phyloP scores from a whole-genome alignment of 1,284 basidiomycete genomes.

The Trametes pubescens region DNA sequence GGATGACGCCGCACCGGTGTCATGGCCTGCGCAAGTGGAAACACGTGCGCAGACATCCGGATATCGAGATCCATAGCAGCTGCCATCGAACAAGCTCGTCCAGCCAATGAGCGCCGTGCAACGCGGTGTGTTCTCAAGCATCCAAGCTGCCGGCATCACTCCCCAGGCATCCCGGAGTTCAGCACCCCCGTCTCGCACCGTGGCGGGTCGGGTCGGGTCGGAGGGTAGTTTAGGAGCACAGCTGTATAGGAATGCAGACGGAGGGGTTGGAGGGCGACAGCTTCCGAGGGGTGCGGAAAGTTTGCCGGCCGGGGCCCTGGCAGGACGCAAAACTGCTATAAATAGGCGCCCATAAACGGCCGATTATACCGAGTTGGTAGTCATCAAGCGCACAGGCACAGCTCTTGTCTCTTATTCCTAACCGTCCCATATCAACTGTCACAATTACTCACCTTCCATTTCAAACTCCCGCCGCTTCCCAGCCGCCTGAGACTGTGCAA shows the following conservation, averaged over 20 bases:
- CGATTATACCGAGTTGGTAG: slow-evolving; percentile 35
- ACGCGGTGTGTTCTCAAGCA: background rate
- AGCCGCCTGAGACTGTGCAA: slow-evolving; percentile 11
- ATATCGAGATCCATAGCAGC: slow-evolving; percentile 24
- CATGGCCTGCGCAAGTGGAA: slow-evolving; percentile 10
- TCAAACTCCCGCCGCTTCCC: slow-evolving; percentile 23
- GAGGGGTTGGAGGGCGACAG: slow-evolving; percentile 9
- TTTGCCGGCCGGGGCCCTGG: background rate
- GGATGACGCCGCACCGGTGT: slow-evolving; percentile 27
- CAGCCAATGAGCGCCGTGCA: slow-evolving; percentile 14
- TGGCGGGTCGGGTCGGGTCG: slow-evolving; percentile 5
- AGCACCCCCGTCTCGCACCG: background rate
- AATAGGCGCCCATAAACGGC: slow-evolving; percentile 43
- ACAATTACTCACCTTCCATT: slow-evolving; percentile 25
- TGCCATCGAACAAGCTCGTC: background rate
- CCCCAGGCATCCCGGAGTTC: background rate
- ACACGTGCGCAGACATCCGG: slow-evolving; percentile 8
- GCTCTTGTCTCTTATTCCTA: slow-evolving; percentile 32
- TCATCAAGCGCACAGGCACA: slow-evolving; percentile 40
- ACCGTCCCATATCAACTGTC: slow-evolving; percentile 33
- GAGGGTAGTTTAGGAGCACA: slow-evolving; percentile 3
- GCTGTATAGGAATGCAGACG: slow-evolving; percentile 26
- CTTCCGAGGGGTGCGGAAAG: slow-evolving; percentile 16
- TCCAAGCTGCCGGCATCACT: slow-evolving; percentile 4
- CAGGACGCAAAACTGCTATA: slow-evolving; percentile 31